These are phyloP conservation scores for Hypoxylon sp. DNA, from an alignment of 2,329 filamentous ascomycete species.

Conservation along the genomic window DNA sequence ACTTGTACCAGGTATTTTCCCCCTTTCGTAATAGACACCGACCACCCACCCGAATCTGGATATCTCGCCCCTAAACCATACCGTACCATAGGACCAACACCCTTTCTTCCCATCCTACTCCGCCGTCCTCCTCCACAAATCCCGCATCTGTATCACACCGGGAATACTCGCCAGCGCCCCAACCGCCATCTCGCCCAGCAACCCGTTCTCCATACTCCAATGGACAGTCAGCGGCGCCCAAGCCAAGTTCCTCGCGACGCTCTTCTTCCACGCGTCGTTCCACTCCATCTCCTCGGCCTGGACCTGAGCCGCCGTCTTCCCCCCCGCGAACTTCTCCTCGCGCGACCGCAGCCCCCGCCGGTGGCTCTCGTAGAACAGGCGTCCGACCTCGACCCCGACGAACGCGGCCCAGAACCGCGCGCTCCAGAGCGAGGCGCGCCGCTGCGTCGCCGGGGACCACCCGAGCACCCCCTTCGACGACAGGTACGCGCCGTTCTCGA, in stretches of 20 bases:
- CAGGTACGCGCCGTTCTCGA: constrained; percentile 89
- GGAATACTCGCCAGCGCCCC: constrained; percentile 69
- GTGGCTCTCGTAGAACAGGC: constrained; percentile 69
- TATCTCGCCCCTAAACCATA: neutral
- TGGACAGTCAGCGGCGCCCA: constrained; percentile 89
- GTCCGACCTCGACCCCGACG: constrained; percentile 80
- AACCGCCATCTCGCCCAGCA: constrained; percentile 71
- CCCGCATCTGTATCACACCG: constrained; percentile 52
- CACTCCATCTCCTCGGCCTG: constrained; percentile 59
- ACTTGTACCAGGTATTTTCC: neutral
- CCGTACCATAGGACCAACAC: neutral
- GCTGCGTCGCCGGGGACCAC: constrained; percentile 70
- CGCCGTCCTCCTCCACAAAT: constrained; percentile 54
- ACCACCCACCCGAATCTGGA: neutral
- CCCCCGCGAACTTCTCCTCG: constrained; percentile 60
- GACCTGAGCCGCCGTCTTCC: constrained; percentile 57
- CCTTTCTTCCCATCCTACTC: constrained; percentile 36
- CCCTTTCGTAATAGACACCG: neutral
- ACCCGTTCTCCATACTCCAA: constrained; percentile 80
- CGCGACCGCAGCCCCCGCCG: constrained; percentile 54
- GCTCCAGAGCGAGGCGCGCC: constrained; percentile 78
- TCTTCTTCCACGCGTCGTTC: constrained; percentile 71
- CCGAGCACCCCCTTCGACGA: constrained; percentile 78
- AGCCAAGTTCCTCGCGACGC: constrained; percentile 77
- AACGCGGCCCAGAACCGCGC: constrained; percentile 85